These are phyloP conservation scores for Galeopsis tetrahit DNA, from an alignment of 257 asterid genomes.

Conservation along the genomic window DNA sequence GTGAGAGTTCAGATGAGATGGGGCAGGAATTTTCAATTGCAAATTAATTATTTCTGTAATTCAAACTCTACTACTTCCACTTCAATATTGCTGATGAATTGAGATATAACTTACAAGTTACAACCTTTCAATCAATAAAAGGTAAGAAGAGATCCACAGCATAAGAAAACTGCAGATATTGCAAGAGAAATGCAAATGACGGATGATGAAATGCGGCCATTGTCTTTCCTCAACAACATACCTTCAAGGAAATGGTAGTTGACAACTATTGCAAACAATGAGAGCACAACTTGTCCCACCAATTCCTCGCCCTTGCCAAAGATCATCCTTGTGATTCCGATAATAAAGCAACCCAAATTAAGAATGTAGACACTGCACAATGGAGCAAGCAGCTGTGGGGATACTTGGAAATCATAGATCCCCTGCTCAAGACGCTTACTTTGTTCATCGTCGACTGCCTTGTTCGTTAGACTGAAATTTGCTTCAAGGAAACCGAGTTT, in stretches of 20 bases:
- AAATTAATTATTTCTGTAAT: no score
- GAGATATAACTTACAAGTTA: no score
- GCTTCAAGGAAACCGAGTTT: constrained; percentile 51
- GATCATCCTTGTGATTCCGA: constrained; percentile 35
- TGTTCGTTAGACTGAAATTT: constrained; percentile 62
- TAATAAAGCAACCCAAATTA: constrained; percentile 45
- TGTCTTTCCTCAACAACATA: constrained; percentile 58
- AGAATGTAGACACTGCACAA: constrained; percentile 50
- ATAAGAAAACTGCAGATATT: constrained; percentile 20
- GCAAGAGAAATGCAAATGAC: constrained; percentile 34
- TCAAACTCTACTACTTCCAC: no score
- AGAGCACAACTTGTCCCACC: constrained; percentile 41
- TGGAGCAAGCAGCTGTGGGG: constrained; percentile 52
- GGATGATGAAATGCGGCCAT: constrained; percentile 41
- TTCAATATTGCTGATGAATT: no score
- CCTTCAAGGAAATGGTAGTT: constrained; percentile 64
- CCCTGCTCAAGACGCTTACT: constrained; percentile 45
- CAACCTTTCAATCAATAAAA: constrained; percentile 3
- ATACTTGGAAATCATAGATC: constrained; percentile 53
- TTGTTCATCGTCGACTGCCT: constrained; percentile 57
- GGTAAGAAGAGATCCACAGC: constrained; percentile 31
- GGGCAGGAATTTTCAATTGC: no score
- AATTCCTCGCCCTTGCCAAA: constrained; percentile 29
- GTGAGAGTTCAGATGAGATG: no score
- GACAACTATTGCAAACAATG: constrained; percentile 43